A percentile compares a stretch with the other conserved stretches of the same genome.
These are phyloP conservation scores for Nannochloropsis gaditana DNA, from an alignment of 108 stramenopile genomes.

Conservation along the genomic window DNA sequence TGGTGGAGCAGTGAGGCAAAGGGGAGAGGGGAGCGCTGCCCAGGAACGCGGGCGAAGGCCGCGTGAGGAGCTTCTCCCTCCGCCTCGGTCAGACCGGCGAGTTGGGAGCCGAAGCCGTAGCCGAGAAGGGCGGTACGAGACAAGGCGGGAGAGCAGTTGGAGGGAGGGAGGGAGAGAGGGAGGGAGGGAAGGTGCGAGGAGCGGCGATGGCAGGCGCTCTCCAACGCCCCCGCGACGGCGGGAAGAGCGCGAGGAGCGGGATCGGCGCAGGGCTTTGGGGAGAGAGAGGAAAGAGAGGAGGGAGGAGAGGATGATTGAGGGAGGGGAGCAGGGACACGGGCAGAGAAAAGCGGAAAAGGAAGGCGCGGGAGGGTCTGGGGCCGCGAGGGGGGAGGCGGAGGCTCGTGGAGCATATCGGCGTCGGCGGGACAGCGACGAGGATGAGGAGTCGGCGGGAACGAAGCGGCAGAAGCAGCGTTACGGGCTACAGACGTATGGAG, in stretches of 20 bases:
- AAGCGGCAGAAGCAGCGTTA: neutral
- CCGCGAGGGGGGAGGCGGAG: neutral
- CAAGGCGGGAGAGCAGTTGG: no score
- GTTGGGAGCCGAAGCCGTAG: no score
- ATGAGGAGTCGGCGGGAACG: neutral
- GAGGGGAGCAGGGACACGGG: neutral
- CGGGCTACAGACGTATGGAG: neutral
- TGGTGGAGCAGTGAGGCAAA: neutral
- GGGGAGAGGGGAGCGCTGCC: neutral
- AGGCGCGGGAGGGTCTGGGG: neutral
- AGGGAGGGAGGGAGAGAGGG: neutral
- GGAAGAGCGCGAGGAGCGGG: neutral
- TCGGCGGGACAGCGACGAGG: neutral
- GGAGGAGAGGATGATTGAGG: neutral
- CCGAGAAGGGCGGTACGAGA: no score
- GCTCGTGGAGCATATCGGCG: neutral
- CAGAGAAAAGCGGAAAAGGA: neutral
- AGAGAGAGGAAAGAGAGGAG: neutral
- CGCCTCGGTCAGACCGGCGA: no score
- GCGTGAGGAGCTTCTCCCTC: no score
- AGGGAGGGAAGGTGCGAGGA: neutral
- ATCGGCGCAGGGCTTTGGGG: constrained; percentile 1
- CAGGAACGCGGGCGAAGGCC: no score
- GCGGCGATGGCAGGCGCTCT: neutral
- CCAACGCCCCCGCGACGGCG: neutral